Evolutionary conservation across 768 basidiomycete species (phyloP).

Genomic region (Russula ochroleuca): DNA sequence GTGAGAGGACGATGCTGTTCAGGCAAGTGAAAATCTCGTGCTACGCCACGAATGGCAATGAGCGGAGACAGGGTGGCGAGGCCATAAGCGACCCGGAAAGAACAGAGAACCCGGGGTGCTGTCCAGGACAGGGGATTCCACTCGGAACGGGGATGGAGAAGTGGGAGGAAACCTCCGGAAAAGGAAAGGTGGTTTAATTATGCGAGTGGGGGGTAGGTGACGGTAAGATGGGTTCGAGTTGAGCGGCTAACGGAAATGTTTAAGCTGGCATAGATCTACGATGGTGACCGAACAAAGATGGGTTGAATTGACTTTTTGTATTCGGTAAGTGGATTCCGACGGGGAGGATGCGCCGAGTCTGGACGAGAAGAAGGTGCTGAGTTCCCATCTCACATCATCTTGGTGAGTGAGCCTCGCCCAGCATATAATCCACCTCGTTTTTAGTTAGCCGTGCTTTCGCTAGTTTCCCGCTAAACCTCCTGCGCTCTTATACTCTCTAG

Average conservation of each 20-base stretch:
- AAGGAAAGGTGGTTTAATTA: conserved; percentile 27
- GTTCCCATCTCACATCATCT: conserved; percentile 24
- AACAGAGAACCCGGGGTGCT: conserved; percentile 17
- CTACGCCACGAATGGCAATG: conserved; percentile 24
- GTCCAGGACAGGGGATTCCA: conserved; percentile 17
- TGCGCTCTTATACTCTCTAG: conserved; percentile 18
- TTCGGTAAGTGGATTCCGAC: conserved; percentile 24
- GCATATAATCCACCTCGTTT: conserved; percentile 26
- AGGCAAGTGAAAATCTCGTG: conserved; percentile 23
- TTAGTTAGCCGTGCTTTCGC: conserved; percentile 18
- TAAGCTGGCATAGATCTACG: conserved; percentile 27
- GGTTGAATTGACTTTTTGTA: conserved; percentile 24
- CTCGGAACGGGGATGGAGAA: conserved; percentile 25
- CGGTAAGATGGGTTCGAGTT: conserved; percentile 22
- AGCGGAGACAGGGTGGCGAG: conserved; percentile 20
- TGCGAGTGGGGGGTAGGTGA: conserved; percentile 13
- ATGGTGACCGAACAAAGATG: conserved; percentile 26
- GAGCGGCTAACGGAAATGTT: conserved; percentile 27
- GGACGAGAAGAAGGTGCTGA: conserved; percentile 14
- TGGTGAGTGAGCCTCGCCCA: not conserved
- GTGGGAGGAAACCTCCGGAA: not conserved
- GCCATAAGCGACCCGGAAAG: not conserved
- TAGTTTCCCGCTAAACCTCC: conserved; percentile 16
- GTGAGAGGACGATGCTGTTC: not conserved
- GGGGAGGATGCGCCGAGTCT: conserved; percentile 20